Percentiles rank a stretch among this genome's conserved stretches.
Conservation (phyloP, 305 asterid genomes). For the Plantago coronopus region DNA sequence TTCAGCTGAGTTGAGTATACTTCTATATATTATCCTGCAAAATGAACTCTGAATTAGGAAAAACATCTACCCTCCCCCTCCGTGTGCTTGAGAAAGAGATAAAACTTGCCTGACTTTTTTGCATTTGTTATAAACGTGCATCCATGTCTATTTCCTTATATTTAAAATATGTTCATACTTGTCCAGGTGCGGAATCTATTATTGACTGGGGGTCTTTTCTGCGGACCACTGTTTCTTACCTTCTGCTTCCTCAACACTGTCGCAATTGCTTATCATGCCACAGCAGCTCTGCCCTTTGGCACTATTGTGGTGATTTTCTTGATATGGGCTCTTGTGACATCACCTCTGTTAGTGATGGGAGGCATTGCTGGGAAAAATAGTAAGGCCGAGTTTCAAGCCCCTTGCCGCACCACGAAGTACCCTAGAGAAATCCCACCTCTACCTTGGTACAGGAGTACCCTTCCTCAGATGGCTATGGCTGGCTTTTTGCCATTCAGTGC, state of each 20-base stretch:
- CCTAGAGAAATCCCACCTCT: constrained; percentile 76
- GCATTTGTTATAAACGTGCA: background rate
- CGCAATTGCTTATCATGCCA: constrained; percentile 70
- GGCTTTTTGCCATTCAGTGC: constrained; percentile 83
- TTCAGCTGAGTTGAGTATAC: no score
- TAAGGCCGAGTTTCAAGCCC: constrained; percentile 79
- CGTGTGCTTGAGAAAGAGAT: background rate
- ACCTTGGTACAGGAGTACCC: constrained; percentile 67
- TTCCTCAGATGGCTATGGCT: constrained; percentile 93
- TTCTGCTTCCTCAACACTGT: constrained; percentile 76
- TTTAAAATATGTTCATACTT: background rate
- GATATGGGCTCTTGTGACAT: constrained; percentile 79
- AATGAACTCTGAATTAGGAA: no score
- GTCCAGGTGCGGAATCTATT: constrained; percentile 63
- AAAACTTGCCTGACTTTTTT: background rate
- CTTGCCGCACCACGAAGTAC: constrained; percentile 71
- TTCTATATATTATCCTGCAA: no score
- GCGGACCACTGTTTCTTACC: constrained; percentile 72
- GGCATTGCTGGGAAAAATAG: constrained; percentile 82
- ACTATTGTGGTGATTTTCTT: constrained; percentile 66
- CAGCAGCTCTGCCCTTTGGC: constrained; percentile 81
- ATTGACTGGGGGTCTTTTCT: constrained; percentile 58
- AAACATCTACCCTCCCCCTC: no score
- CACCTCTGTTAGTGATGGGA: constrained; percentile 71
- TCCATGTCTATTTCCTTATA: constrained; percentile 13